These are phyloP conservation scores for Spathaspora arborariae DNA, from an alignment of 805 yeast species.

Conservation along the genomic window DNA sequence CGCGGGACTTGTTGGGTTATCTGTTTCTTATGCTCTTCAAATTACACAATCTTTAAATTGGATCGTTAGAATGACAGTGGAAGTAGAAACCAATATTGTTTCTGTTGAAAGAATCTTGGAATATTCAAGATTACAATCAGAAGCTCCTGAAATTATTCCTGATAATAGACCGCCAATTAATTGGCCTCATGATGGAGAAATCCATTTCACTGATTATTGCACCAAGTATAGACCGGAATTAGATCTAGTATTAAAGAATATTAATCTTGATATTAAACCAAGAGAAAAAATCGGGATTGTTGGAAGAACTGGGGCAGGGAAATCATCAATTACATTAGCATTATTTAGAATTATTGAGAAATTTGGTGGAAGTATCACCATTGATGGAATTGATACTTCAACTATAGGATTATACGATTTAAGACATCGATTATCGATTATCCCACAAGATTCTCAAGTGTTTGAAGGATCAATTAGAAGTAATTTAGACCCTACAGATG, in stretches of 20 bases:
- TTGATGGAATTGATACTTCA: slow-evolving; percentile 32
- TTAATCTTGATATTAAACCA: slow-evolving; percentile 33
- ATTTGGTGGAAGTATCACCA: slow-evolving; percentile 30
- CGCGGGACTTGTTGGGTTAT: slow-evolving; percentile 91
- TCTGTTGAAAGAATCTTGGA: slow-evolving; percentile 94
- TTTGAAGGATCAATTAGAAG: slow-evolving; percentile 40
- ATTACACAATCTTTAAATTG: slow-evolving; percentile 91
- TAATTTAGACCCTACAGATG: slow-evolving; percentile 39
- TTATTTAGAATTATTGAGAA: slow-evolving; percentile 42
- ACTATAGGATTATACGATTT: slow-evolving; percentile 40
- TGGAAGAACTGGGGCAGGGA: slow-evolving; percentile 46
- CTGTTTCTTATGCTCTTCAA: slow-evolving; percentile 89
- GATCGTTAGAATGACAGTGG: slow-evolving; percentile 99
- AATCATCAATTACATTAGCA: slow-evolving; percentile 42
- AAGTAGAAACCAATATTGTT: slow-evolving; percentile 95
- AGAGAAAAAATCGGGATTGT: slow-evolving; percentile 43
- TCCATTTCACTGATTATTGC: slow-evolving; percentile 35
- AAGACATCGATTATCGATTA: slow-evolving; percentile 39
- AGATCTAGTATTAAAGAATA: slow-evolving; percentile 39
- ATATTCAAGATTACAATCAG: slow-evolving; percentile 74
- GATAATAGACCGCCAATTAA: slow-evolving; percentile 52
- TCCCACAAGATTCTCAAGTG: slow-evolving; percentile 45
- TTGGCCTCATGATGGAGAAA: slow-evolving; percentile 40
- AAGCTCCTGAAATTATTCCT: slow-evolving; percentile 73
- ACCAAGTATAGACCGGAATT: slow-evolving; percentile 43